Percentiles rank a stretch among this genome's conserved stretches.
Conservation (phyloP, 2,329 filamentous ascomycete genomes). For the Metarhizium anisopliae region DNA sequence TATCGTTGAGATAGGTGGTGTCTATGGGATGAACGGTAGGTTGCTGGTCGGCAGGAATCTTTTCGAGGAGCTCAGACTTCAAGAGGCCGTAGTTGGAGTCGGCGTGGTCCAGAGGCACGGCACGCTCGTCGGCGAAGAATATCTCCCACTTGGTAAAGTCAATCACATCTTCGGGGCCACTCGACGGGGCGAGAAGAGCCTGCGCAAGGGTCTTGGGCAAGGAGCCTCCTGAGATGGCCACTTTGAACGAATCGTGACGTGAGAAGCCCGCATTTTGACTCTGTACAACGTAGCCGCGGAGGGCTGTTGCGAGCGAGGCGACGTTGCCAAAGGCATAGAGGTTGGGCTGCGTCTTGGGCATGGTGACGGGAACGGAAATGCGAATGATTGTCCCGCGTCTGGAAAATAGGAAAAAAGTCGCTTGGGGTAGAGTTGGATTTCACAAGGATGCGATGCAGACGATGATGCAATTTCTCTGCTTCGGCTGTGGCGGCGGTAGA, state of each 20-base stretch:
- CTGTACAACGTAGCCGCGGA: constrained; percentile 75
- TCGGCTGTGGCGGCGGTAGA: background rate
- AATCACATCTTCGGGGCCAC: constrained; percentile 50
- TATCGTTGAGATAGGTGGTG: constrained; percentile 53
- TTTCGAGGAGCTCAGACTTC: constrained; percentile 79
- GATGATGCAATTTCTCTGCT: background rate
- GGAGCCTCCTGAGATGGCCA: constrained; percentile 89
- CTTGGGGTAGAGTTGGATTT: background rate
- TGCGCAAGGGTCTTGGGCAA: constrained; percentile 81
- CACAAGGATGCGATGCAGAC: background rate
- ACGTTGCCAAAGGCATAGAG: constrained; percentile 73
- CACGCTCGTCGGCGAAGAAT: constrained; percentile 97
- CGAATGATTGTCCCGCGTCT: background rate
- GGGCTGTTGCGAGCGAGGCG: constrained; percentile 61
- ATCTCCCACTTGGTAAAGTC: constrained; percentile 90
- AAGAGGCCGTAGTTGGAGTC: constrained; percentile 92
- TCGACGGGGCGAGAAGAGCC: constrained; percentile 58
- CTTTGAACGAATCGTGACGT: constrained; percentile 78
- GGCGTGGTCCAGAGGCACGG: constrained; percentile 80
- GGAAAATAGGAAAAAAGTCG: background rate
- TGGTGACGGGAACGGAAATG: background rate
- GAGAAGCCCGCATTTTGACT: constrained; percentile 70
- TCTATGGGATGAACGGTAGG: constrained; percentile 79
- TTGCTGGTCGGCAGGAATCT: constrained; percentile 60
- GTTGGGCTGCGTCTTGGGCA: constrained; percentile 51